Percentiles rank a stretch among this genome's conserved stretches.
Evolutionary conservation across 345 rosid genomes (phyloP).

Genomic region (Laguncularia racemosa): DNA sequence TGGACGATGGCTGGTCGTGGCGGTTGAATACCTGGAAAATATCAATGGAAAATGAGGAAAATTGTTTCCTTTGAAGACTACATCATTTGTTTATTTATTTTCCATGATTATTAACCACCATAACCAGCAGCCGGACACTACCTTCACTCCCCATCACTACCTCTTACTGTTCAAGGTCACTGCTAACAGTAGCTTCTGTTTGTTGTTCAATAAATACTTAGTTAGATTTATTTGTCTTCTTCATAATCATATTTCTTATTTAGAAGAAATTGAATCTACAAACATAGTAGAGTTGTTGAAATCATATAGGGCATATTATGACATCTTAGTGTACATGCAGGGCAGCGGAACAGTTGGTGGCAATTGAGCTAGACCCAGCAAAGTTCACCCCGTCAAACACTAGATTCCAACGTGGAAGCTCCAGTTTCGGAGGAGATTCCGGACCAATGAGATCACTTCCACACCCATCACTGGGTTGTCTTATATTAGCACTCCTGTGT

Average conservation of each 20-base stretch:
- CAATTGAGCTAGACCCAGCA: slow-evolving; percentile 84
- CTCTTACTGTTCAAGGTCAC: too few species aligned
- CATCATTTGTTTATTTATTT: too few species aligned
- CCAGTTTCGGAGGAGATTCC: slow-evolving; percentile 77
- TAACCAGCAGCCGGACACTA: too few species aligned
- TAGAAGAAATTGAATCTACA: not conserved
- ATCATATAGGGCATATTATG: too few species aligned
- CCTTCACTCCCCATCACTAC: too few species aligned
- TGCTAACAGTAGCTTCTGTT: not conserved
- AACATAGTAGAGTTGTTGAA: not conserved
- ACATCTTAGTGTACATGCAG: slow-evolving; percentile 19
- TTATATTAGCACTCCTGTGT: slow-evolving; percentile 66
- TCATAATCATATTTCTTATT: not conserved
- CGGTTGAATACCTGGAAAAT: too few species aligned
- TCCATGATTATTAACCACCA: too few species aligned
- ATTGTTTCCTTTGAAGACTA: too few species aligned
- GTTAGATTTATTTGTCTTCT: not conserved
- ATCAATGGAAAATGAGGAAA: too few species aligned
- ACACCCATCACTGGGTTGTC: slow-evolving; percentile 69
- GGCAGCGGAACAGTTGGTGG: slow-evolving; percentile 94
- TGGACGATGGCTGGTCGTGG: too few species aligned
- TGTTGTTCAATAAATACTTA: slow-evolving; percentile 1
- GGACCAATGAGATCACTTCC: slow-evolving; percentile 62
- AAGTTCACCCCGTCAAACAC: slow-evolving; percentile 90
- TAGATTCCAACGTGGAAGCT: slow-evolving; percentile 95